phyloP scores from a whole-genome alignment of 352 stramenopile genomes.

The Globisporangium irregulare region DNA sequence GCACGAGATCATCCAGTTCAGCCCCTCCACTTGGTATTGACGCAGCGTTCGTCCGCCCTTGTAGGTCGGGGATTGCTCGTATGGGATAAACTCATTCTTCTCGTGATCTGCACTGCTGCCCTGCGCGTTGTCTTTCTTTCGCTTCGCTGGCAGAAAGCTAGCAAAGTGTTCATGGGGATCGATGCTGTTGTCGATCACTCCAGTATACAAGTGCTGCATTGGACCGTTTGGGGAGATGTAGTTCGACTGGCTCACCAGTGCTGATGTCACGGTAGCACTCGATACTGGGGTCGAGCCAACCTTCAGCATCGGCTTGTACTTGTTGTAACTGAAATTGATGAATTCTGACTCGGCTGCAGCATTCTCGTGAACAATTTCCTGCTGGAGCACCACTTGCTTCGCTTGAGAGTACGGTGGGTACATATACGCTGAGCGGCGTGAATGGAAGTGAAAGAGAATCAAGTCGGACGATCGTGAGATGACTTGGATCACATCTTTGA shows the following conservation, averaged over 20 bases:
- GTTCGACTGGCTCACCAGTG: slow-evolving; percentile 42
- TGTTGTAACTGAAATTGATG: slow-evolving; percentile 69
- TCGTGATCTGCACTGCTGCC: slow-evolving; percentile 15
- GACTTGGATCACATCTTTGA: slow-evolving; percentile 76
- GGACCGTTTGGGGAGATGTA: slow-evolving; percentile 78
- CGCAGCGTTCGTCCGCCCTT: slow-evolving; percentile 83
- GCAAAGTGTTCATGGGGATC: slow-evolving; percentile 88
- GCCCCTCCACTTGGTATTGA: slow-evolving; percentile 81
- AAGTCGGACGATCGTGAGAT: slow-evolving; percentile 61
- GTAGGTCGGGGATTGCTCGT: slow-evolving; percentile 86
- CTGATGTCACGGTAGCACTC: slow-evolving; percentile 27
- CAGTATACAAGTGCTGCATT: slow-evolving; percentile 86
- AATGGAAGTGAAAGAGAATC: slow-evolving; percentile 85
- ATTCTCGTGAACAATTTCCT: slow-evolving; percentile 34
- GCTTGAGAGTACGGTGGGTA: slow-evolving; percentile 72
- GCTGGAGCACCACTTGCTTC: slow-evolving; percentile 47
- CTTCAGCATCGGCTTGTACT: slow-evolving; percentile 58
- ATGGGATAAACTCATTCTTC: slow-evolving; percentile 82
- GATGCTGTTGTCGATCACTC: slow-evolving; percentile 88
- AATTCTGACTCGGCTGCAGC: slow-evolving; percentile 45
- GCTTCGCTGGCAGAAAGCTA: slow-evolving; percentile 70
- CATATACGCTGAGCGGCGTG: slow-evolving; percentile 47
- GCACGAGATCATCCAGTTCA: slow-evolving; percentile 89
- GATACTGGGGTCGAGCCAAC: slow-evolving; percentile 31
- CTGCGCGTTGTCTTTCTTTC: slow-evolving; percentile 16